Evolutionary conservation across 306 rosid genomes (phyloP).

Genomic region (Cyamopsis tetragonoloba): DNA sequence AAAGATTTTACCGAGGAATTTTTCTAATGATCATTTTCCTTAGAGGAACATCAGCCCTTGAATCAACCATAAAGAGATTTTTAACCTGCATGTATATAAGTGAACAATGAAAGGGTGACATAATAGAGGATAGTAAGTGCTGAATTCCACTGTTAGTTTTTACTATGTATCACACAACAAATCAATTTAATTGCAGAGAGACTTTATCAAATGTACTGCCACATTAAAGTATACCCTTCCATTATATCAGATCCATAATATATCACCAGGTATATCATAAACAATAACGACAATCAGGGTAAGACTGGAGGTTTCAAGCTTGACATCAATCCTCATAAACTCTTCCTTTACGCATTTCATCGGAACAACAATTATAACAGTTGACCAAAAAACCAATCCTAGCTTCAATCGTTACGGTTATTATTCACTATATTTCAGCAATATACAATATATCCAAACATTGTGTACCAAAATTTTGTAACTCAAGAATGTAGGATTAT

Average conservation of each 20-base stretch:
- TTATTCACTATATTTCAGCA: slow-evolving; percentile 15
- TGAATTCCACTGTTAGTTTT: background rate
- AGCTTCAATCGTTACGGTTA: background rate
- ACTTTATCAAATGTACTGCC: background rate
- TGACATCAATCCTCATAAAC: background rate
- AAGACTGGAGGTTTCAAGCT: background rate
- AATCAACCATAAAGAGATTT: slow-evolving; percentile 82
- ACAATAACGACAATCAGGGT: slow-evolving; percentile 12
- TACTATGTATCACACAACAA: background rate
- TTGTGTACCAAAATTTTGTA: background rate
- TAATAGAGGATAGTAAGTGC: background rate
- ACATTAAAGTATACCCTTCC: background rate
- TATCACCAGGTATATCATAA: background rate
- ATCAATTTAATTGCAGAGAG: background rate
- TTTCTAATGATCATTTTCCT: slow-evolving; percentile 81
- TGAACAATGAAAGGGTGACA: background rate
- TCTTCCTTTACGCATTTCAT: background rate
- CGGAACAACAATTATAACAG: background rate
- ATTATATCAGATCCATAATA: background rate
- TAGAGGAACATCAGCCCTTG: slow-evolving; percentile 59
- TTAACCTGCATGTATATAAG: slow-evolving; percentile 63
- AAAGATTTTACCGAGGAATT: slow-evolving; percentile 75
- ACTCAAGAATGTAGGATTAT: background rate
- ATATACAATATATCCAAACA: background rate
- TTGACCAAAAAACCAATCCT: background rate